These are phyloP conservation scores for Lasiodiplodia sp. DNA, from an alignment of 2,329 filamentous ascomycete species.

Conservation along the genomic window DNA sequence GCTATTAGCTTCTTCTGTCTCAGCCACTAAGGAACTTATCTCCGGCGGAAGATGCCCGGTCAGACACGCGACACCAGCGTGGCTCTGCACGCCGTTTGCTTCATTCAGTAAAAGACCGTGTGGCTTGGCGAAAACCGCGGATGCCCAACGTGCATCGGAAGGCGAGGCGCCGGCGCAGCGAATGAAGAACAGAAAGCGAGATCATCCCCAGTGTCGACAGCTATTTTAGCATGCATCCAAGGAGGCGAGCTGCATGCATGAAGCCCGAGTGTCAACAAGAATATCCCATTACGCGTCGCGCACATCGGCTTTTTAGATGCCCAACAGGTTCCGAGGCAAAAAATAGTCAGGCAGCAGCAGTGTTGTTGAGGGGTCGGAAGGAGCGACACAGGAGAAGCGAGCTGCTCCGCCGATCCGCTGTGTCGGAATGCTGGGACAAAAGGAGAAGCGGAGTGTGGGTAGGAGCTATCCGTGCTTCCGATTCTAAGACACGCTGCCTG, in stretches of 20 bases:
- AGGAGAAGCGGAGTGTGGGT: constrained; percentile 12
- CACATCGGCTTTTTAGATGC: not conserved
- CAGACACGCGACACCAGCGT: too few relatives aligned
- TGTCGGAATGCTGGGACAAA: constrained; percentile 7
- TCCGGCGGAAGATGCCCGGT: too few relatives aligned
- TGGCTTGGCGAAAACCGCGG: too few relatives aligned
- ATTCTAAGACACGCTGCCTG: not conserved
- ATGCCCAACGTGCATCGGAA: too few relatives aligned
- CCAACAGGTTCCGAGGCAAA: not conserved
- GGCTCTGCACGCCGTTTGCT: too few relatives aligned
- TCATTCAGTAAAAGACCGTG: too few relatives aligned
- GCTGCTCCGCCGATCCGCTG: not conserved
- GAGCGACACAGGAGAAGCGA: not conserved
- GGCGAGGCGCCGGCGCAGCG: too few relatives aligned
- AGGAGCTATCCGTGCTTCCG: not conserved
- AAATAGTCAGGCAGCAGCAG: not conserved
- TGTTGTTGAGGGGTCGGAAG: not conserved
- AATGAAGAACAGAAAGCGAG: too few relatives aligned
- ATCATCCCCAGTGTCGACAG: too few relatives aligned
- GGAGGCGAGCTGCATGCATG: not conserved
- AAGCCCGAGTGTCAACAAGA: not conserved
- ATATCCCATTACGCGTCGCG: not conserved
- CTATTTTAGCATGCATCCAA: not conserved
- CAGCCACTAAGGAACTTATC: too few relatives aligned
- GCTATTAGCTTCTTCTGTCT: too few relatives aligned